phyloP scores from a whole-genome alignment of 1,284 basidiomycete genomes.

The Moesziomyces parantarcticus region DNA sequence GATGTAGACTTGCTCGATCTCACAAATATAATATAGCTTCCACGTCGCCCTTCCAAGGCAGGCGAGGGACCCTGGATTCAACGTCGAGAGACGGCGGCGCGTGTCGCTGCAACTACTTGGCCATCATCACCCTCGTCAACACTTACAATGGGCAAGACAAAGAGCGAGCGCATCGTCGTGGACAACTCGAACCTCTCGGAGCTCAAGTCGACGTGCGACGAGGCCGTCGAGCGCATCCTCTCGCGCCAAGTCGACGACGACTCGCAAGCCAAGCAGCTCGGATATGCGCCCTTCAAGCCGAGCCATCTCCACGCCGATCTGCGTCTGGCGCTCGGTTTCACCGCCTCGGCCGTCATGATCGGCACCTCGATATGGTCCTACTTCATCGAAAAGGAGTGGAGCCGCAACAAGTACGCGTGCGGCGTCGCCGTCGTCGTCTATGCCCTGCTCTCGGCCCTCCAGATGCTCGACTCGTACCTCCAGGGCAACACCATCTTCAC shows the following conservation, averaged over 20 bases:
- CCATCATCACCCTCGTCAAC: not conserved
- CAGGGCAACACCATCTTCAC: slow-evolving; percentile 58
- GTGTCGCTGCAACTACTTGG: too few relatives aligned
- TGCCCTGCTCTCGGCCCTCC: slow-evolving; percentile 37
- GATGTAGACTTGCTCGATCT: too few relatives aligned
- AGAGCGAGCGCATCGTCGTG: slow-evolving; percentile 51
- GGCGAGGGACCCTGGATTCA: too few relatives aligned
- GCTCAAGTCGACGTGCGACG: slow-evolving; percentile 62
- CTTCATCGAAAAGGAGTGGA: slow-evolving; percentile 63
- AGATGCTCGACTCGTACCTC: slow-evolving; percentile 47
- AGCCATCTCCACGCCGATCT: slow-evolving; percentile 60
- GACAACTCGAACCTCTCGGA: slow-evolving; percentile 59
- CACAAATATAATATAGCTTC: too few relatives aligned
- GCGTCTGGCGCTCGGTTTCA: slow-evolving; percentile 53
- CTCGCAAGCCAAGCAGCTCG: slow-evolving; percentile 9
- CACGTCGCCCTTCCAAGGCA: too few relatives aligned
- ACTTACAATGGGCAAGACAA: slow-evolving; percentile 16
- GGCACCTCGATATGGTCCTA: slow-evolving; percentile 58
- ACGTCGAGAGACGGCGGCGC: too few relatives aligned
- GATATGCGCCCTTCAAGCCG: slow-evolving; percentile 56
- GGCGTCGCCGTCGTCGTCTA: slow-evolving; percentile 54
- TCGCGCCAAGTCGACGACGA: slow-evolving; percentile 35
- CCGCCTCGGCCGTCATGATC: slow-evolving; percentile 60
- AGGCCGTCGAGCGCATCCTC: slow-evolving; percentile 57
- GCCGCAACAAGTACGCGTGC: slow-evolving; percentile 53